Percentiles rank a stretch among this genome's conserved stretches.
phyloP scores from a whole-genome alignment of 2,329 filamentous ascomycete species.

The Pseudogymnoascus sp. region DNA sequence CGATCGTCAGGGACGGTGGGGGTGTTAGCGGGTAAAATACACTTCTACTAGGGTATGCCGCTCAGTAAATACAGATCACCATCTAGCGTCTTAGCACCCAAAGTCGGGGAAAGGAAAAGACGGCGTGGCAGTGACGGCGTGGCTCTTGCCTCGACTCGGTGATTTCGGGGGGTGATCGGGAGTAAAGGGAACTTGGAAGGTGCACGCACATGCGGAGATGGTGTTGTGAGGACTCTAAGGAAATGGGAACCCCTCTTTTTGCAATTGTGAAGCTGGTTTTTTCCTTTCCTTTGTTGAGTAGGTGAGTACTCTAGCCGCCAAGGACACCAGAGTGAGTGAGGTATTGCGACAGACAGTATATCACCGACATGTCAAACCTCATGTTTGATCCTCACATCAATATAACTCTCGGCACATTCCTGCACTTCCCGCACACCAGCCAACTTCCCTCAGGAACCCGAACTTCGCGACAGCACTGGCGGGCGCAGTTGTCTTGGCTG shows the following conservation, averaged over 20 bases:
- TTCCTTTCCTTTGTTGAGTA: background rate
- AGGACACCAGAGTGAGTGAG: no score
- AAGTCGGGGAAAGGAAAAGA: background rate
- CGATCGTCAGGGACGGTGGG: background rate
- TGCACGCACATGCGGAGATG: background rate
- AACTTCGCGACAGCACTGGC: background rate
- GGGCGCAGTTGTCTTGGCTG: background rate
- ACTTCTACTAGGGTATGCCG: background rate
- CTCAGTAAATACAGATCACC: background rate
- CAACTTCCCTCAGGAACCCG: background rate
- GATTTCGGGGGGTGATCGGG: background rate
- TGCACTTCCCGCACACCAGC: background rate
- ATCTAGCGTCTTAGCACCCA: background rate
- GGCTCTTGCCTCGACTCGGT: background rate
- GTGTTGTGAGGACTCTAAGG: background rate
- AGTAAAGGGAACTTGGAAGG: background rate
- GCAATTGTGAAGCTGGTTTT: background rate
- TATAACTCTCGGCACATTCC: background rate
- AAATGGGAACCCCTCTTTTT: background rate
- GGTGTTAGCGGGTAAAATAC: background rate
- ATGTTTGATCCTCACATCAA: constrained; percentile 1
- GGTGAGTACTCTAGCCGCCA: background rate
- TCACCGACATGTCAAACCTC: background rate
- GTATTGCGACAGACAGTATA: background rate
- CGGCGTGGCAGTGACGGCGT: background rate